Base-by-base conservation (phyloP, 805 yeast genomes). In the Wickerhamiella azyma region DNA sequence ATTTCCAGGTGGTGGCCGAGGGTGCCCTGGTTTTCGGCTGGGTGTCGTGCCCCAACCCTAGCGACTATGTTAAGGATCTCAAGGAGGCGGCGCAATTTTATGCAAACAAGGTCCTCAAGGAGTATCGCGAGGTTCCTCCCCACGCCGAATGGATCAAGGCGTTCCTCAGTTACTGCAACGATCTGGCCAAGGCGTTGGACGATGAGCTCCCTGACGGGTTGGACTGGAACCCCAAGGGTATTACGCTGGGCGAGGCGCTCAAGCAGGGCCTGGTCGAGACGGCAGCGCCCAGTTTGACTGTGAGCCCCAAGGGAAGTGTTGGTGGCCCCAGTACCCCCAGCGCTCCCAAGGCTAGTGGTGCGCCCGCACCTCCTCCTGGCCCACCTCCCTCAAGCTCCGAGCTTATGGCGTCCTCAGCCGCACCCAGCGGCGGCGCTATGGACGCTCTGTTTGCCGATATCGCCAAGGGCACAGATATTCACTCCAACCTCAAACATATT, bases 51-150 rank as follows among this genome's bases (percentile, higher is more conserved):
- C 75, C 71, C 3, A 77, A 85, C 4, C 95, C 96, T 1, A 75
- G 81, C 13, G 56, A 56, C 8, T 74, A 71, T 52, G 73, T 92
- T 47, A 75, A 81, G 3, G 96, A 88, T 53, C 83, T 79, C 65
- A 83, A 81, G 59, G 98, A 92, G 59, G 77, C 94, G 17, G 83
- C 95, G 30, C 89, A 81, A 61, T 92, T 92, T 66, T 92, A 96
- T 86, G 75, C 94, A 9, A 88, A 92, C 66, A 76, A 94, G 55
- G 80, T 89, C 37, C 65, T 88, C 61, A 88, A 88, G 64, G 95
- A 85, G 50, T 78, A 66, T 66, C 85, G 75, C 63, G 94, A 80
- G 16, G 86, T 82, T 54, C 69, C 74, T 35, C 67, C 66, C 46
- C 84, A 84, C 41, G 79, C 73, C 21, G 81, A 80, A 48, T 92